These are phyloP conservation scores for Chlamydomonas applanata DNA, from an alignment of 139 green algal species.

Conservation along the genomic window DNA sequence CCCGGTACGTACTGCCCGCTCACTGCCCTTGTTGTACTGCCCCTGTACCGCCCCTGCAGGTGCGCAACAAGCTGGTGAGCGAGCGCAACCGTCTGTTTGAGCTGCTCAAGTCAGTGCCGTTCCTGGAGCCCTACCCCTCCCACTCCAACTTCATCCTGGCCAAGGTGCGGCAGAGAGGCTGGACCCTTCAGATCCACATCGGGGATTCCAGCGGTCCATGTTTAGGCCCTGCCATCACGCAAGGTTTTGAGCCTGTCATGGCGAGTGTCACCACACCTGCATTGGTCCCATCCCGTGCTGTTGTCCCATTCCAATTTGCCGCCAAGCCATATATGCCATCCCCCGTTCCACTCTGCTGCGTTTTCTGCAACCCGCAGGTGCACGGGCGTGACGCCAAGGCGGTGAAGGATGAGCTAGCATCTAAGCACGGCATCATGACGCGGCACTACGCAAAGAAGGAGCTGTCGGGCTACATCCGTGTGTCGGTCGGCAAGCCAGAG, in stretches of 20 bases:
- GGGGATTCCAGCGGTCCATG: too few relatives aligned
- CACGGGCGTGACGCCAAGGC: slow-evolving; percentile 68
- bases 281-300: background rate
- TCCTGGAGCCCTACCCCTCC: slow-evolving; percentile 89
- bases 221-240: too few relatives aligned
- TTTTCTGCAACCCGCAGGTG: slow-evolving; percentile 31
- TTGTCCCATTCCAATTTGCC: too few relatives aligned
- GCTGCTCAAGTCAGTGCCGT: slow-evolving; percentile 70
- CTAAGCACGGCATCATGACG: slow-evolving; percentile 56
- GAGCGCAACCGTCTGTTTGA: slow-evolving; percentile 78
- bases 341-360: background rate
- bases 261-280: background rate
- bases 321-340: too few relatives aligned
- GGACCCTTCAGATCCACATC: too few relatives aligned
- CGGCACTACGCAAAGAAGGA: slow-evolving; percentile 92
- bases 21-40: background rate
- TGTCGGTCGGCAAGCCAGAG: slow-evolving; percentile 92
- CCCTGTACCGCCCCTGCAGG: slow-evolving; percentile 17
- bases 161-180: too few relatives aligned
- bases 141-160: slow-evolving; percentile 97
- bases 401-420: slow-evolving; percentile 82
- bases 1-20: too few relatives aligned
- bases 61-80: slow-evolving; percentile 70
- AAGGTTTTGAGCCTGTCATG: too few relatives aligned
- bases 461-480: slow-evolving; percentile 87